These are phyloP conservation scores for Akebia trifoliata DNA, from an alignment of 164 flowering plant species.

Conservation along the genomic window DNA sequence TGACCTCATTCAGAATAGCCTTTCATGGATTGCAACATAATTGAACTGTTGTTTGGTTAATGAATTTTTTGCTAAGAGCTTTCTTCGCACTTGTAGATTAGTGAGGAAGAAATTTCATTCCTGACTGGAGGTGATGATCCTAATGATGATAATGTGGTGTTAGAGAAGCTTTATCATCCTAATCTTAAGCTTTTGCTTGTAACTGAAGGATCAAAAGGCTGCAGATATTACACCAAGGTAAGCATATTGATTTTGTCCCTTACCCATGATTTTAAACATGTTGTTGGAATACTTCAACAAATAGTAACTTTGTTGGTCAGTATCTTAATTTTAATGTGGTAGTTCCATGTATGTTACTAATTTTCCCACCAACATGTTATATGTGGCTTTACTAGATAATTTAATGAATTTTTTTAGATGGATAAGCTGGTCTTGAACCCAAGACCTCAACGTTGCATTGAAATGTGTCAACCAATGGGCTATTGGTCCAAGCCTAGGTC, in stretches of 20 bases:
- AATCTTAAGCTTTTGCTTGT: slow-evolving; percentile 66
- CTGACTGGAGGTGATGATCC: slow-evolving; percentile 70
- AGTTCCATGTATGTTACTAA: not conserved
- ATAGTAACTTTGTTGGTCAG: not conserved
- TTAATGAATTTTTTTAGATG: not conserved
- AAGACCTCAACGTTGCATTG: no score
- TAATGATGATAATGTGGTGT: slow-evolving; percentile 61
- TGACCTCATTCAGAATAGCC: no score
- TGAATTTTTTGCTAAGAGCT: slow-evolving; percentile 3
- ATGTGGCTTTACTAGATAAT: not conserved
- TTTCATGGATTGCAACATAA: not conserved
- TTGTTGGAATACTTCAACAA: not conserved
- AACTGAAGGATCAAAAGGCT: slow-evolving; percentile 63
- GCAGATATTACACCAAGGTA: slow-evolving; percentile 78
- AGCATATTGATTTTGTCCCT: slow-evolving; percentile 3
- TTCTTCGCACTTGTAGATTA: slow-evolving; percentile 35
- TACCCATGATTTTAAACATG: not conserved
- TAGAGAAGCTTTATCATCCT: slow-evolving; percentile 59
- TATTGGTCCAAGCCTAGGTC: no score
- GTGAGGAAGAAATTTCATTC: slow-evolving; percentile 68
- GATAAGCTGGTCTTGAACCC: no score
- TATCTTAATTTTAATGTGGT: not conserved
- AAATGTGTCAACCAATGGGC: no score
- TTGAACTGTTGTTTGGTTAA: not conserved
- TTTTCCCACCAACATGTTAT: not conserved